Evolutionary conservation across 306 rosid genomes (phyloP), one percentile per base, ranked within the genome.

Genomic region (Senna siamea): DNA sequence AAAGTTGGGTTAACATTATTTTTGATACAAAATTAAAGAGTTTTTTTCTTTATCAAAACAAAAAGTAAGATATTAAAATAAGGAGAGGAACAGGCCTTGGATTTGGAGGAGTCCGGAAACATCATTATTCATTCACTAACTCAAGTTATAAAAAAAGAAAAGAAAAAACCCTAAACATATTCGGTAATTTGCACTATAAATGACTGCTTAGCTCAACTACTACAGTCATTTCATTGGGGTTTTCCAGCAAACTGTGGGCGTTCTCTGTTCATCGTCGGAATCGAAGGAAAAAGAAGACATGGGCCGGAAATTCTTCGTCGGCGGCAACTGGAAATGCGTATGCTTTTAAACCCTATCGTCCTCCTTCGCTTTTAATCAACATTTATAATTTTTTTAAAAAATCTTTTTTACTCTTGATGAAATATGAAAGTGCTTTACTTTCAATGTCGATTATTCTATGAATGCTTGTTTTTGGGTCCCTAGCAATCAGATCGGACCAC

Each of bases 261-360:
- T 17, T 43, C 35, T 53, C 79, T 23, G 5, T 50, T 58, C 53
- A 41, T 82, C 86, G 63, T 70, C 34, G 13, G 6, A 41, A 64
- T 80, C 83, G 60, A 44, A 78, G 47, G 6, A 10, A 20, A 4
- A 54, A 4, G 2, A 53, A 54, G 65, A 2, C 32, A 89, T 88
- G 98, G 90, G 68, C 65, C 80, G 92, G 66, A 92, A 85, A 53
- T 92, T 92, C 87, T 86, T 92, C 87, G 88, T 92, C 73, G 98
- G 96, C 14, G 96, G 98, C 28, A 89, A 89, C 90, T 89, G 98
- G 98, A 89, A 89, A 92, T 92, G 98, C 78, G 98, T 92, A 89
- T 55, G 89, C 76, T 76, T 53, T 66, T 54, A 20, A 20, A 20
- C 15, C 2, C 15, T 53, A 7, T 35, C 22, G 1, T 9, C 46